Conservation (phyloP, 768 basidiomycete species). For the Tylopilus plumbeoviolaceoides region DNA sequence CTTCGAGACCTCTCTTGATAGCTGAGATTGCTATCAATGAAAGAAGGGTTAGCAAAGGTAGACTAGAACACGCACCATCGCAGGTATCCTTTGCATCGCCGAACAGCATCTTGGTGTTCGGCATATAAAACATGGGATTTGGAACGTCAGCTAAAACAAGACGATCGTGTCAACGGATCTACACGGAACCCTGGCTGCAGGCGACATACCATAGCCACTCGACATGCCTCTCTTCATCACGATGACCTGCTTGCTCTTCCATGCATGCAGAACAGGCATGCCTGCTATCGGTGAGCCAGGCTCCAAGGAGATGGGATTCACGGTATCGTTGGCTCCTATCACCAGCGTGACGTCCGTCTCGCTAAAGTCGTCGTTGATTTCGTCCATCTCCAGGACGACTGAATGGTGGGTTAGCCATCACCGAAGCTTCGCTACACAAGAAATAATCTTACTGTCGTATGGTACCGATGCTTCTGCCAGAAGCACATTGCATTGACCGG, state of each 20-base stretch:
- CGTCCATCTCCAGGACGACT: constrained; percentile 93
- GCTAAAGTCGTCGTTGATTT: constrained; percentile 88
- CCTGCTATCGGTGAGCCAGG: constrained; percentile 85
- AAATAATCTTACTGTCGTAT: constrained; percentile 64
- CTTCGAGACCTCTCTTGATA: constrained; percentile 57
- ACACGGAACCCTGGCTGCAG: not conserved
- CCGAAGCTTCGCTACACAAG: not conserved
- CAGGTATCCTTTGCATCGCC: constrained; percentile 91
- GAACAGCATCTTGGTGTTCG: constrained; percentile 85
- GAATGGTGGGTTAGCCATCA: not conserved
- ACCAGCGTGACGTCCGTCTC: constrained; percentile 89
- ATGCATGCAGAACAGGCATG: constrained; percentile 89
- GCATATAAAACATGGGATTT: constrained; percentile 93
- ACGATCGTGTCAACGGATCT: not conserved
- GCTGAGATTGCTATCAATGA: constrained; percentile 32
- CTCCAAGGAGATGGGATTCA: constrained; percentile 87
- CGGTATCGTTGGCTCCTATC: constrained; percentile 90
- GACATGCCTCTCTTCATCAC: constrained; percentile 93
- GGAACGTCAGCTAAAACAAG: constrained; percentile 70
- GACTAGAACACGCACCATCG: constrained; percentile 52
- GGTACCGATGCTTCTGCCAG: constrained; percentile 88
- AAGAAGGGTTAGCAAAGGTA: not conserved
- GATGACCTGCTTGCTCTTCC: constrained; percentile 90
- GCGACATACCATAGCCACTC: constrained; percentile 68
- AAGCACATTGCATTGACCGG: constrained; percentile 90